These are phyloP conservation scores for Boletus rex-veris DNA, from an alignment of 768 basidiomycete species.

Conservation along the genomic window DNA sequence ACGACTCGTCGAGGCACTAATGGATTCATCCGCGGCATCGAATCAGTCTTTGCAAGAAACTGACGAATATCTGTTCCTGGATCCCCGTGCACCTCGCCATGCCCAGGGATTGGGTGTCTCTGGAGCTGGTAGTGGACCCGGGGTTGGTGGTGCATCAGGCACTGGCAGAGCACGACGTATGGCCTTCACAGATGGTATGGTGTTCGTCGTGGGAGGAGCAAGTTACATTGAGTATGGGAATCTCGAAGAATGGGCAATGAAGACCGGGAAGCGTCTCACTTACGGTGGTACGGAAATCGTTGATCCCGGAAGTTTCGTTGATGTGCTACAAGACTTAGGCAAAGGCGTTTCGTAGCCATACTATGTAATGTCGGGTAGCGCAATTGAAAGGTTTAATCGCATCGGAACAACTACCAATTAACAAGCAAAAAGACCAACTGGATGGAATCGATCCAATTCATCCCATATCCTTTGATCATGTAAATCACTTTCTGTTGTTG, in stretches of 20 bases:
- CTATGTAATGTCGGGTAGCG: slow-evolving; percentile 18
- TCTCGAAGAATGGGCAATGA: slow-evolving; percentile 86
- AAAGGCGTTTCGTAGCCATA: slow-evolving; percentile 33
- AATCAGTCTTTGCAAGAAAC: slow-evolving; percentile 95
- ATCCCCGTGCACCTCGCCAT: slow-evolving; percentile 78
- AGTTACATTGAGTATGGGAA: slow-evolving; percentile 98
- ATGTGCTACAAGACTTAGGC: slow-evolving; percentile 63
- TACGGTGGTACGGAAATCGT: slow-evolving; percentile 97
- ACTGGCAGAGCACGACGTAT: slow-evolving; percentile 51
- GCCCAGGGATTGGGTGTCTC: slow-evolving; percentile 43
- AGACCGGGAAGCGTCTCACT: slow-evolving; percentile 79
- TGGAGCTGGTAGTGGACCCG: slow-evolving; percentile 46
- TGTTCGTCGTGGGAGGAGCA: slow-evolving; percentile 95
- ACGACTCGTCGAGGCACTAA: slow-evolving; percentile 89
- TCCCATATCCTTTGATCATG: neutral
- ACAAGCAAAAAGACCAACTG: neutral
- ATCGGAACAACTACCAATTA: slow-evolving; percentile 11
- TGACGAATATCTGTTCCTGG: slow-evolving; percentile 92
- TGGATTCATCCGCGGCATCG: slow-evolving; percentile 93
- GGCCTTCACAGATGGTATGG: slow-evolving; percentile 85
- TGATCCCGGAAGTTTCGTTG: slow-evolving; percentile 82
- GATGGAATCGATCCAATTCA: neutral
- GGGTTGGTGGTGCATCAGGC: slow-evolving; percentile 31
- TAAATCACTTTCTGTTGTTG: slow-evolving; percentile 50
- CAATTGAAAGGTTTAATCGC: neutral